These are phyloP conservation scores for Colletotrichum echinochloae DNA, from an alignment of 2,329 filamentous ascomycete species.

Conservation along the genomic window DNA sequence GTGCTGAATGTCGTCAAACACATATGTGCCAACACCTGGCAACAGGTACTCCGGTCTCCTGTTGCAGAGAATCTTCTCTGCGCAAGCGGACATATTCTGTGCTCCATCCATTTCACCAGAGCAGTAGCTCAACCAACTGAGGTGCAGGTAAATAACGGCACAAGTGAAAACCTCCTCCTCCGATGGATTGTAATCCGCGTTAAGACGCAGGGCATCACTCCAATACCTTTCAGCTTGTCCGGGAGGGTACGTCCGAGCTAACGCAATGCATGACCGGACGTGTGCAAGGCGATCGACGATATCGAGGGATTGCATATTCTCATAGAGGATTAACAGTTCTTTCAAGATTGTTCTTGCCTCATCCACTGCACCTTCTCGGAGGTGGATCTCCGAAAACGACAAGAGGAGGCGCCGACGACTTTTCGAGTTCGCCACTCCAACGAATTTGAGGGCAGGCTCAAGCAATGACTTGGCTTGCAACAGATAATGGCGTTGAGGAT, in stretches of 20 bases:
- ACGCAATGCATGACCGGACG: background rate
- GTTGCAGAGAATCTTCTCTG: background rate
- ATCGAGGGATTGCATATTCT: background rate
- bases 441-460: background rate
- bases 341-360: background rate
- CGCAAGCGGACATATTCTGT: background rate
- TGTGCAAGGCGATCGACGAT: background rate
- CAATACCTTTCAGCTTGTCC: background rate
- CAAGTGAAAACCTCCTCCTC: background rate
- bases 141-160: background rate
- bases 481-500: background rate
- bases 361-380: background rate
- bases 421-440: background rate
- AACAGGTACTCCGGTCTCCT: background rate
- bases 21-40: background rate
- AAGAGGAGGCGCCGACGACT: background rate
- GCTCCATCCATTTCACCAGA: background rate
- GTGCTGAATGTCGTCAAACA: background rate
- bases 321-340: background rate
- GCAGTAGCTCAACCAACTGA: background rate
- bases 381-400: background rate
- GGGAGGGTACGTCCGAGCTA: background rate
- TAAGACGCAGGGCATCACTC: background rate
- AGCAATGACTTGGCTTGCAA: background rate
- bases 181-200: background rate